Evolutionary conservation across 306 rosid genomes (phyloP), one percentile per base, ranked within the genome.

Genomic region (Lotus japonicus): DNA sequence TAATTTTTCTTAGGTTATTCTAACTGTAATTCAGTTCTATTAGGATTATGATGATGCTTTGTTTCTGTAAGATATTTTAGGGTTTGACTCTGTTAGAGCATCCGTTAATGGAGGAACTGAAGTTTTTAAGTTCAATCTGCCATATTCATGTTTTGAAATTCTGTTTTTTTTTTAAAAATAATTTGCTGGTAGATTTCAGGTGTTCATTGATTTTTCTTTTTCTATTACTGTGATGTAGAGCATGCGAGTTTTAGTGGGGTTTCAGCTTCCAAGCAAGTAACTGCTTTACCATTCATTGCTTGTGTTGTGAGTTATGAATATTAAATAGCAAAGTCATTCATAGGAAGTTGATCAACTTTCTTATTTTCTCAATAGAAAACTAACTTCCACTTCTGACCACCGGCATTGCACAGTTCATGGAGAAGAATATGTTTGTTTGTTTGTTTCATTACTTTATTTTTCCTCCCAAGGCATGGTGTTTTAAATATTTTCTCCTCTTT

Each of bases 181-280:
- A 19, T 18, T 19, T 52, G 26, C 15, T 35, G 12, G 49, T n/a
- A 7, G 5, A 45, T 56, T 31, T 69, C 9, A 9, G 11, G 26
- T n/a, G 10, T 53, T n/a, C 11, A 0, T 50, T 8, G 38, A 12
- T 18, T 59, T 44, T 0, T 43, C 6, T 11, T 31, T 33, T 17
- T 28, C 1, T n/a, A 9, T 38, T 26, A 1, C 4, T 36, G 11
- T 69, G 14, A 13, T 6, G 10, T 58, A 66, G 69, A 42, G 75
- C 80, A 73, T 76, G 86, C 75, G 76, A 72, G 80, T 71, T 57
- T 39, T 67, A 83, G 79, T 83, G 82, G 84, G 68, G 84, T 81
- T 80, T 78, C 77, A 78, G 79, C 82, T 71, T 77, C 71, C 81
- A 70, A 77, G 75, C 58, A 56, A 70, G 77, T 67, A 64, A 70